Evolutionary conservation across 2,329 filamentous ascomycete genomes (phyloP).

Genomic region (Phialocephala subalpina): DNA sequence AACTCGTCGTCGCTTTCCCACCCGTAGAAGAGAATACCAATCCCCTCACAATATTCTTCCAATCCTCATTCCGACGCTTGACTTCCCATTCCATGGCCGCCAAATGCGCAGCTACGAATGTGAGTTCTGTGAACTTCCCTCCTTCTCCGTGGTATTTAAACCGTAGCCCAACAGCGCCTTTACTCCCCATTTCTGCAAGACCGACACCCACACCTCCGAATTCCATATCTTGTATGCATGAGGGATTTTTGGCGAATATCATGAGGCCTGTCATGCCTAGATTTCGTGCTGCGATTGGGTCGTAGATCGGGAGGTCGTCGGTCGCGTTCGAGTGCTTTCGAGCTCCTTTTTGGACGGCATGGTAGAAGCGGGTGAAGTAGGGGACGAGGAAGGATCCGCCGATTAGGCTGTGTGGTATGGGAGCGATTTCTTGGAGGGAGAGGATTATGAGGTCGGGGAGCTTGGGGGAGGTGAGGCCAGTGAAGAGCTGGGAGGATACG

Average conservation of each 20-base stretch:
- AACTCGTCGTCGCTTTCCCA: constrained; percentile 27
- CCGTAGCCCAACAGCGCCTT: constrained; percentile 86
- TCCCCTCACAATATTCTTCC: constrained; percentile 82
- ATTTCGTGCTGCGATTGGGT: constrained; percentile 74
- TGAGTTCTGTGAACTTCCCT: constrained; percentile 67
- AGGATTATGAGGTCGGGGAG: constrained; percentile 73
- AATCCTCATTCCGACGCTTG: constrained; percentile 82
- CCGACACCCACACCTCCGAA: constrained; percentile 88
- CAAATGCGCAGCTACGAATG: constrained; percentile 88
- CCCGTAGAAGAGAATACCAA: constrained; percentile 71
- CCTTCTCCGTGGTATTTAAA: constrained; percentile 61
- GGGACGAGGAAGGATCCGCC: constrained; percentile 80
- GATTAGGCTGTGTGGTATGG: constrained; percentile 84
- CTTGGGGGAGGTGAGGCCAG: constrained; percentile 58
- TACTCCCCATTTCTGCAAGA: constrained; percentile 89
- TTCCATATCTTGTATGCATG: constrained; percentile 70
- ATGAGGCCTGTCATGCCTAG: constrained; percentile 91
- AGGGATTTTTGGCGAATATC: constrained; percentile 76
- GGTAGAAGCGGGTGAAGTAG: constrained; percentile 76
- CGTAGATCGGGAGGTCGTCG: constrained; percentile 61
- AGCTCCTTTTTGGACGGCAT: constrained; percentile 76
- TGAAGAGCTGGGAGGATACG: constrained; percentile 76
- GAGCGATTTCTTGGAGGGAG: constrained; percentile 87
- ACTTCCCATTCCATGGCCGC: constrained; percentile 86
- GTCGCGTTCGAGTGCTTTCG: constrained; percentile 42